Evolutionary conservation across 108 stramenopile species (phyloP), one percentile per base, ranked within the genome.

Genomic region (Nitzschia inconspicua): DNA sequence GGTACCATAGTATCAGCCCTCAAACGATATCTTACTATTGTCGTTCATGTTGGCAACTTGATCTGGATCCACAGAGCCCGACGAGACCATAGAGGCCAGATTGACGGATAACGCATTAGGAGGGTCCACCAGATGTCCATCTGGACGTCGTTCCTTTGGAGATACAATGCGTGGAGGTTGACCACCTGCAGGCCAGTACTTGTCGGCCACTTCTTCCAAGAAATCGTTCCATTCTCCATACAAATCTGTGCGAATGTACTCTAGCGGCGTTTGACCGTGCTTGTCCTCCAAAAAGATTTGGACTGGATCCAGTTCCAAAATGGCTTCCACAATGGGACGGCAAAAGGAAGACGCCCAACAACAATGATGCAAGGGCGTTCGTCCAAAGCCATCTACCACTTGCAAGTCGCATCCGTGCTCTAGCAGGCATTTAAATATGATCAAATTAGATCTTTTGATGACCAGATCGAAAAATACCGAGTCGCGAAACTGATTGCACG

Each of bases 401-500:
- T 82, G 77, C 20, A 83, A 46, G 5, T 80, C 81, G 40, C 62
- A 56, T 0, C 80, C 73, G 30, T 77, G 72, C 8, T 89, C 69
- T 5, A 87, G n/a, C 23, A 93, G 54, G 31, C 72, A 63, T 19
- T 58, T 44, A 23, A 89, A 80, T 41, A 89, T 58, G 40, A 44
- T 29, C 10, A 57, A 46, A 47, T 88, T 73, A 1, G 68, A 82
- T 34, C 87, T 73, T 30, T 89, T 85, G 57, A 90, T 91, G 7
- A 84, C 86, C 52, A 86, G 60, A 63, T 89, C 86, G 34, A 32
- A 32, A 25, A 95, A 48, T 35, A 92, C 72, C 30, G 82, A 80
- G 42, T 95, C 94, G 1, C 89, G 88, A 47, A 91, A 91, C 42
- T 86, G 81, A 60, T 96, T 96, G 77, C 89, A 94, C 5, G 94